phyloP scores from a whole-genome alignment of 306 rosid genomes.

The Morella rubra region DNA sequence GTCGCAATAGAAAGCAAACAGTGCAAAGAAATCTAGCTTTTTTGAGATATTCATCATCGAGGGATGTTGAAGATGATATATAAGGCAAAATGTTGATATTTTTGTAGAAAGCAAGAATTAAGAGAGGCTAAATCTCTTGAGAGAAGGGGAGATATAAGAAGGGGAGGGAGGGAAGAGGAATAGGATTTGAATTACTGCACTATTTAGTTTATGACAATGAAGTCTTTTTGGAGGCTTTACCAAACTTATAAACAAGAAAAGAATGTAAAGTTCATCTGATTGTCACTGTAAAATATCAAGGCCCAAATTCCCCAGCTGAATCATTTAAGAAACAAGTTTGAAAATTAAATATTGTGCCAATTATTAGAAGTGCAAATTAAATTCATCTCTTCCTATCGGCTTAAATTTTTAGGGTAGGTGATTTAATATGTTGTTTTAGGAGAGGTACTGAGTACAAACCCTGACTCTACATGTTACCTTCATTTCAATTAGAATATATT shows the following conservation, averaged over 20 bases:
- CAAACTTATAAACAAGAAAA: neutral
- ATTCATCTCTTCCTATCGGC: too few species aligned
- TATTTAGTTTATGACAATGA: neutral
- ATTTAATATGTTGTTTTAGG: too few species aligned
- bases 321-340: neutral
- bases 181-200: neutral
- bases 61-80: neutral
- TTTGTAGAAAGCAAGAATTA: neutral
- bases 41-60: neutral
- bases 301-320: neutral
- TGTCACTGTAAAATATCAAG: neutral
- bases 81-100: neutral
- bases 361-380: too few species aligned
- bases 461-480: too few species aligned
- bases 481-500: too few species aligned
- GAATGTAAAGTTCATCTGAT: neutral
- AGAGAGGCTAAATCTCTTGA: neutral
- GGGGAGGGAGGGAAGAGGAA: neutral
- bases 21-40: neutral
- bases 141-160: neutral
- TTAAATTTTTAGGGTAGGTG: too few species aligned
- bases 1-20: neutral
- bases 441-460: too few species aligned
- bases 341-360: too few species aligned
- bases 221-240: neutral